Evolutionary conservation across 805 yeast species (phyloP).

Genomic region (Starmera pachycereana): DNA sequence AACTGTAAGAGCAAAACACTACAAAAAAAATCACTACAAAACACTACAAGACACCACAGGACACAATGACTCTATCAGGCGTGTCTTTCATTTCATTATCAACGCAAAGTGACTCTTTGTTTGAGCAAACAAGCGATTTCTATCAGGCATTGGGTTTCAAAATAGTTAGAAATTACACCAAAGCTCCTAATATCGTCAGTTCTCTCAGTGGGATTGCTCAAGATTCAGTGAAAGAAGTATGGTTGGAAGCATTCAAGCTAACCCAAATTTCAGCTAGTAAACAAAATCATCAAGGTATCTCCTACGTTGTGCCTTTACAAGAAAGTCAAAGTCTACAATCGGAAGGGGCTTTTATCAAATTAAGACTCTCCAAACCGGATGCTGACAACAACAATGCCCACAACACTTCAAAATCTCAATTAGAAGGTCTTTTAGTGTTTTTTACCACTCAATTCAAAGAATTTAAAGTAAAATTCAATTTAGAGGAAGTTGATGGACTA

Average conservation of each 20-base stretch:
- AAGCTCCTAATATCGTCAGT: slow-evolving; percentile 29
- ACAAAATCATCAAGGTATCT: neutral
- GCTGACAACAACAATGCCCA: slow-evolving; percentile 2
- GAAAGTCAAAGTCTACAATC: slow-evolving; percentile 27
- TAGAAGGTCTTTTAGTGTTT: slow-evolving; percentile 28
- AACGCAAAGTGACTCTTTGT: slow-evolving; percentile 38
- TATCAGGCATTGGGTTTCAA: slow-evolving; percentile 53
- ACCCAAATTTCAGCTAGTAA: slow-evolving; percentile 51
- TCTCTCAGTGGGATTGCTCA: slow-evolving; percentile 45
- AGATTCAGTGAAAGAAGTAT: slow-evolving; percentile 58
- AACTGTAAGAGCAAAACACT: neutral
- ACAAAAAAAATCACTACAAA: neutral
- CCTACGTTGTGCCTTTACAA: slow-evolving; percentile 41
- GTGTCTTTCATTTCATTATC: slow-evolving; percentile 55
- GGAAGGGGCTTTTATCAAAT: slow-evolving; percentile 37
- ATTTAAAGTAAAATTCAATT: slow-evolving; percentile 15
- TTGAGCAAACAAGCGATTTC: slow-evolving; percentile 40
- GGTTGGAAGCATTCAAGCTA: slow-evolving; percentile 64
- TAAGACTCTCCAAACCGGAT: slow-evolving; percentile 26
- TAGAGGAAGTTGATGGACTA: slow-evolving; percentile 13
- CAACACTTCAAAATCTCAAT: slow-evolving; percentile 22
- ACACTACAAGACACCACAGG: neutral
- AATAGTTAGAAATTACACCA: slow-evolving; percentile 48
- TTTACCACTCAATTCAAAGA: slow-evolving; percentile 29
- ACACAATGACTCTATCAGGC: slow-evolving; percentile 19